These are phyloP conservation scores for Spergularia bocconei DNA, from an alignment of 148 eudicot species.

Conservation along the genomic window DNA sequence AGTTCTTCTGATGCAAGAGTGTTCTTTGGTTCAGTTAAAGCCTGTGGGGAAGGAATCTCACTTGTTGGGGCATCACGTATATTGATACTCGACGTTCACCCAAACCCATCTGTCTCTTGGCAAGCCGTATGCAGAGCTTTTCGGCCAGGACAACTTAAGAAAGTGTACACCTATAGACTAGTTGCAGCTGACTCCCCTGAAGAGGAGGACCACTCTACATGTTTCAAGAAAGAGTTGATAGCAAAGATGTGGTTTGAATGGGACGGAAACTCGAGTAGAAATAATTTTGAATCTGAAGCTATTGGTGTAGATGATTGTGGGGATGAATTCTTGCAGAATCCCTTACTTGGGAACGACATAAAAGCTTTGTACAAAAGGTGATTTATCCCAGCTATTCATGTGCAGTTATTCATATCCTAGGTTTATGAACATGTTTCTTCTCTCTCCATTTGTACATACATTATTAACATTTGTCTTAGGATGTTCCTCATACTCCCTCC, in stretches of 20 bases:
- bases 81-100: conserved; percentile 70
- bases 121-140: conserved; percentile 95
- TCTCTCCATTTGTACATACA: too few species aligned
- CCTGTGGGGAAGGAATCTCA: conserved; percentile 96
- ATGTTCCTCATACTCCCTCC: too few species aligned
- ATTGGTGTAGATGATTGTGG: conserved; percentile 48
- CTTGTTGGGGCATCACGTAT: conserved; percentile 91
- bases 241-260: conserved; percentile 96
- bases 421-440: too few species aligned
- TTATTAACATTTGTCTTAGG: background rate
- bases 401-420: background rate
- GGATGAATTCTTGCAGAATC: conserved; percentile 59
- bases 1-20: conserved; percentile 59
- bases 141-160: conserved; percentile 81
- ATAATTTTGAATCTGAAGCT: conserved; percentile 49
- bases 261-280: conserved; percentile 44
- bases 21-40: conserved; percentile 85
- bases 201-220: conserved; percentile 71
- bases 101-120: conserved; percentile 90
- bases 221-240: conserved; percentile 74
- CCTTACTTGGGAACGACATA: conserved; percentile 48
- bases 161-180: conserved; percentile 68
- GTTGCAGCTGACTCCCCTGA: conserved; percentile 82
- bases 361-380: conserved; percentile 58
- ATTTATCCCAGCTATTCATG: background rate